These are phyloP conservation scores for Tolypocladium tundrense DNA, from an alignment of 2,329 filamentous ascomycete species.

Conservation along the genomic window DNA sequence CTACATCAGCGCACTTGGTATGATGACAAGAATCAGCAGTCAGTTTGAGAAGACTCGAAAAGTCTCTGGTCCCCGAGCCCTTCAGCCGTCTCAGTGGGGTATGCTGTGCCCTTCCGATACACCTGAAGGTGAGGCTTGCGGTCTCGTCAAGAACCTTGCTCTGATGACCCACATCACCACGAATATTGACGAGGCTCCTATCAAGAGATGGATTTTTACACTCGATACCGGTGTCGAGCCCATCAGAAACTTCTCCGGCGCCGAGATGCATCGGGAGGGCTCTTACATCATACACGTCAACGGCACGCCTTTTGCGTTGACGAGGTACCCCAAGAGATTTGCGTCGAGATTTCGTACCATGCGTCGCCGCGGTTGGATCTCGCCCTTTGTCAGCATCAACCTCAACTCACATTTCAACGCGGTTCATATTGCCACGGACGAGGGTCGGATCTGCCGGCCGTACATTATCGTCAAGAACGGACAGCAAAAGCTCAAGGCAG, in stretches of 20 bases:
- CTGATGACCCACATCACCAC: conserved; percentile 99
- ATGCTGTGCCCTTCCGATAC: conserved; percentile 98
- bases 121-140: conserved; percentile 95
- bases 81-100: conserved; percentile 95
- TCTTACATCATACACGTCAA: conserved; percentile 91
- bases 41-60: conserved; percentile 99
- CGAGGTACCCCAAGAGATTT: conserved; percentile 77
- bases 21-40: conserved; percentile 98
- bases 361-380: conserved; percentile 81
- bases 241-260: conserved; percentile 60
- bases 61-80: conserved; percentile 85
- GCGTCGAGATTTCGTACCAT: conserved; percentile 76
- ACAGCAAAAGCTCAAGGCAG: conserved; percentile 66
- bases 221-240: conserved; percentile 76
- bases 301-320: conserved; percentile 84
- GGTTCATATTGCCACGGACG: conserved; percentile 92
- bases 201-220: conserved; percentile 76
- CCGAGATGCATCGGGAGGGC: conserved; percentile 76
- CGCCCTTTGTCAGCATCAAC: conserved; percentile 92
- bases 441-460: conserved; percentile 90
- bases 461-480: conserved; percentile 91
- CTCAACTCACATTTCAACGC: conserved; percentile 88
- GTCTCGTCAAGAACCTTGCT: conserved; percentile 93
- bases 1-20: conserved; percentile 92
- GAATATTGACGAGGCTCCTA: conserved; percentile 84